Evolutionary conservation across 495 filamentous ascomycete species (phyloP), one percentile per base, ranked within the genome.

Genomic region (Tuber aestivum): DNA sequence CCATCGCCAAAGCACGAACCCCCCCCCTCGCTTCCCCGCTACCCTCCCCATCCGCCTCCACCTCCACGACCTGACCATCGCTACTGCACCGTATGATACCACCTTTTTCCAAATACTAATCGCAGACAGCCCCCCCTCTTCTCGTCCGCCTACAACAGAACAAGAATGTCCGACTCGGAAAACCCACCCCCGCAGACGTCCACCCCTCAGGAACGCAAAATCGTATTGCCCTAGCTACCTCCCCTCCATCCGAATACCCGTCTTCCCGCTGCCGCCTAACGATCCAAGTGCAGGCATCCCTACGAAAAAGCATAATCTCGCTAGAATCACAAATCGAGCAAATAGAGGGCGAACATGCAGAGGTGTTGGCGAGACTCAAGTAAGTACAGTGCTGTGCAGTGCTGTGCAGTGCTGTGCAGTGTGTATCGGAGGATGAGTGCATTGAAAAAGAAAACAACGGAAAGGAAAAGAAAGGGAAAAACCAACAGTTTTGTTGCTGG

Each of bases 341-440:
- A 32, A 65, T 35, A 65, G 56, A 65, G 32, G 35, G 56, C 12
- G 56, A 65, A 35, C 56, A 65, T 65, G 56, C 56, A 18, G 27
- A 18, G 56, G 56, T 65, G 27, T 65, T 65, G 56, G 56, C 56
- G 56, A 65, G 32, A 20, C 56, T 65, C 56, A 65, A 65, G 56
- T 65, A 35, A 65, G 56, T 65, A 65, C 56, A 7, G n/a, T 35
- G 9, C 27, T 35, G 56, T 14, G 9, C 44, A 40, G 7, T 40
- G n/a, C n/a, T n/a, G n/a, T 35, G 9, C 27, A 35, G 56, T 14
- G 9, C 44, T 3, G 7, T 40, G 38, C 44, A 20, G 44, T n/a
- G 9, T 65, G 9, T 14, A 27, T 3, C 50, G n/a, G n/a, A n/a
- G 50, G n/a, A 32, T 27, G 27, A 14, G 27, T 65, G 56, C 56